Base-by-base conservation (phyloP, 2,329 filamentous ascomycete genomes). In the Hypomyces rosellus region DNA sequence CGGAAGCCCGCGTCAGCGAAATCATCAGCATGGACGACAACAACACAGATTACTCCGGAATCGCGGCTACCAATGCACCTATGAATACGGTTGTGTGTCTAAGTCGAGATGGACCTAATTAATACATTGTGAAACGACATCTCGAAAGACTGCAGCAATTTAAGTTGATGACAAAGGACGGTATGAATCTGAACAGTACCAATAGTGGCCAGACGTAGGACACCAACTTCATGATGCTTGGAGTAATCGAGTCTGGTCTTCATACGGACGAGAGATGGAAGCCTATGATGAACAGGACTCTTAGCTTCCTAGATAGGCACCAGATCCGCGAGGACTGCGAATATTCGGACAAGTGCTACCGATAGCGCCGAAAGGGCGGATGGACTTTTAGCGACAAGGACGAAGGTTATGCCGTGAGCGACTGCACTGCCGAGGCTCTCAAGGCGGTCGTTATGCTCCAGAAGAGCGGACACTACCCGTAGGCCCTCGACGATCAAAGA, bases 191-290 rank as follows among this genome's bases (percentile, higher is more conserved):
- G 69, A 96, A 96, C 60, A 93, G 93, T 34, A 99, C 93, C 9
- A 97, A 99, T 59, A 93, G 93, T n/a, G 91, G 96, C 1, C 93
- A 99, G 68, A 87, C 84, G 56, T 99, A 93, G 93, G 93, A 99
- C 64, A 99, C 93, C 0, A 80, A 89, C 1, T 97, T 97, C 63
- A 73, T 86, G 16, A 89, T 96, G 34, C 90, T 96, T 66, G 85
- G 88, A 1, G 80, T 88, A 5, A 80, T 89, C 47, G 88, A 89
- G 45, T 84, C 88, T 7, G 89, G 88, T 0, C 78, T 96, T 22
- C 84, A 86, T n/a, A 73, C 84, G 30, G 82, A 95, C 43, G 75
- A 83, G 13, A 82, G 85, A 59, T 96, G 88, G 82, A 80, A 78
- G 39, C 84, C 86, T 0, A 95, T 96, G 87, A 77, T 99, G 30